A percentile compares a stretch with the other conserved stretches of the same genome.
phyloP scores from a whole-genome alignment of 2,329 filamentous ascomycete species.

The Scolecobasidium constrictum region DNA sequence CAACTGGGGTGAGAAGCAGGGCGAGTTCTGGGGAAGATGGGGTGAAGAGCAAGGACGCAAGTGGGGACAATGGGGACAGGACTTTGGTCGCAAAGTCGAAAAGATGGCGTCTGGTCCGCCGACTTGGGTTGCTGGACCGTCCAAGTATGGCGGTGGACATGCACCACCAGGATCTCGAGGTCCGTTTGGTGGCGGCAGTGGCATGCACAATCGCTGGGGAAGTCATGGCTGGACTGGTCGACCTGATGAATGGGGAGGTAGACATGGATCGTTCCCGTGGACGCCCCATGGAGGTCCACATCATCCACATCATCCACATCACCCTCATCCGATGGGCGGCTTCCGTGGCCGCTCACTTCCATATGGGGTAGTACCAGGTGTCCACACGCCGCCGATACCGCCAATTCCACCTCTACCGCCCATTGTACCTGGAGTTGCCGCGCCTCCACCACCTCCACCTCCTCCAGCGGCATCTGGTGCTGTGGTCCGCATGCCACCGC shows the following conservation, averaged over 20 bases:
- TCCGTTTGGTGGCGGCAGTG: not conserved
- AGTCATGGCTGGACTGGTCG: too few relatives aligned
- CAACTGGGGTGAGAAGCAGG: constrained; percentile 3
- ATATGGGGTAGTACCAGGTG: too few relatives aligned
- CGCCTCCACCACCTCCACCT: not conserved
- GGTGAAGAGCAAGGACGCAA: constrained; percentile 5
- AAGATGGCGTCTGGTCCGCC: constrained; percentile 1
- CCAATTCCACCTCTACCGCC: not conserved
- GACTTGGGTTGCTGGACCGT: not conserved
- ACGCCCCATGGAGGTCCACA: not conserved
- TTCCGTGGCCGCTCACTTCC: too few relatives aligned
- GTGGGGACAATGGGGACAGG: not conserved
- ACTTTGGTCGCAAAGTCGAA: constrained; percentile 1
- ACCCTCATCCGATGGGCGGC: too few relatives aligned
- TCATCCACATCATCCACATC: too few relatives aligned
- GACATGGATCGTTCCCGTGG: not conserved
- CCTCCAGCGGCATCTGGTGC: not conserved
- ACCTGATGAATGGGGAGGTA: not conserved
- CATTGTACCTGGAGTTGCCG: not conserved
- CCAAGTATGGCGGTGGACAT: not conserved
- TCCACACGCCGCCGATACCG: not conserved
- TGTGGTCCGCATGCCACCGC: not conserved
- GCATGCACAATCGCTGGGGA: too few relatives aligned
- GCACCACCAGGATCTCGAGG: not conserved
- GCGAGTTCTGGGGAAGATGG: constrained; percentile 3